Base-by-base conservation (phyloP, 495 filamentous ascomycete species). In the Aspergillus hancockii region DNA sequence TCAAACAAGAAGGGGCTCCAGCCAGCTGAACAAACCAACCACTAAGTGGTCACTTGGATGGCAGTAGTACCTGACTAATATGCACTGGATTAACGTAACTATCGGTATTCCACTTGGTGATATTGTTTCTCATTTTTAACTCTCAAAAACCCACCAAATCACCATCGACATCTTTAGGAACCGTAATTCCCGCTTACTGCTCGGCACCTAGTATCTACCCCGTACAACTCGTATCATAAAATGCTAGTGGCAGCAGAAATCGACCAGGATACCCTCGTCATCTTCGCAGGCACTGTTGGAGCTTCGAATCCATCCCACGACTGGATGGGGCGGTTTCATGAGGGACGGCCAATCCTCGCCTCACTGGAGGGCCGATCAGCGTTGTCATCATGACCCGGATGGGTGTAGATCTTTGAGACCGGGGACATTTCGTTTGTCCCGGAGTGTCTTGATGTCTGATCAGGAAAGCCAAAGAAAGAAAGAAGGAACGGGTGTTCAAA, bases 181-280 rank as follows among this genome's bases (percentile, higher is more conserved):
- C 14, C 16, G 38, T 41, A 41, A 41, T 41, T 12, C 14, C 38
- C 38, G 32, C 32, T 36, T 36, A 36, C 32, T 36, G 32, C 9
- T 36, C 32, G 13, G 13, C 13, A 36, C 13, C 32, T 36, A 36
- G n/a, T 41, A 16, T 41, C 16, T 41, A 3, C 25, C 25, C 25
- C 14, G 38, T 41, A 41, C 38, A 41, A 41, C 38, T 18, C 16
- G 13, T 18, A 41, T 41, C 16, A 41, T 41, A 18, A 18, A n/a
- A 41, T 41, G 14, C 38, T 41, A 41, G 16, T 41, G 38, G 32
- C 3, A 14, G 32, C 3, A 36, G 13, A 36, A 36, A 22, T 47
- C 53, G 51, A 59, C 62, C 32, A 55, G 62, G 60, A 63, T 65
- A 60, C 63, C 66, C 66, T 57, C 58, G 66, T 63, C 57, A 58